phyloP scores from a whole-genome alignment of 2,329 filamentous ascomycete species.

The Pezicula radicicola region DNA sequence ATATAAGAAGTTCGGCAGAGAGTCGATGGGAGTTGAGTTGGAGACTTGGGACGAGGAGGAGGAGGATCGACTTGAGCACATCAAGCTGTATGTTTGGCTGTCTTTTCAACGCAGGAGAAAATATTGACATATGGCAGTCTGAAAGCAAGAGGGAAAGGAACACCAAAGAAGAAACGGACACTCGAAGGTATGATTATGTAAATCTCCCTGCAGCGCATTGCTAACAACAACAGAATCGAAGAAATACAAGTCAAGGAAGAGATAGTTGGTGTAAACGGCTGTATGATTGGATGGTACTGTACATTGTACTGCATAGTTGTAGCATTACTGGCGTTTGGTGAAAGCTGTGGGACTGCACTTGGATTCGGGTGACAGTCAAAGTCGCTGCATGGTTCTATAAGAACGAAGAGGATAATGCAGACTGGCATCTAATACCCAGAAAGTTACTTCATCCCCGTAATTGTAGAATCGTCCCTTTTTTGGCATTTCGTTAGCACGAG shows the following conservation, averaged over 20 bases:
- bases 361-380: conserved; percentile 6
- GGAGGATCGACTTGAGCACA: conserved; percentile 74
- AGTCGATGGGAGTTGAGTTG: conserved; percentile 9
- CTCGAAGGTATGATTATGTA: conserved; percentile 29
- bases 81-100: conserved; percentile 52
- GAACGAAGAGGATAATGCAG: conserved; percentile 3
- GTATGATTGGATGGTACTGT: conserved; percentile 13
- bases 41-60: conserved; percentile 66
- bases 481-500: too few relatives aligned
- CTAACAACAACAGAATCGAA: conserved; percentile 35
- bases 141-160: conserved; percentile 79
- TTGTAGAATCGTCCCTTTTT: too few relatives aligned
- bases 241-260: conserved; percentile 43
- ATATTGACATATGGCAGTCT: conserved; percentile 40
- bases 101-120: background rate
- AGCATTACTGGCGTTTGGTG: conserved; percentile 26
- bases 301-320: conserved; percentile 21
- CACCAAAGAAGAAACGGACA: conserved; percentile 86
- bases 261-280: conserved; percentile 27
- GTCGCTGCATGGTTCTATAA: conserved; percentile 5
- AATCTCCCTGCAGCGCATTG: background rate
- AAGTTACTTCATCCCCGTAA: too few relatives aligned
- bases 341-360: conserved; percentile 9
- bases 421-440: too few relatives aligned
- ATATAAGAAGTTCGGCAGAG: conserved; percentile 49